Evolutionary conservation across 2,329 filamentous ascomycete species (phyloP), one percentile per base, ranked within the genome.

Genomic region (Pseudogymnoascus sp.): DNA sequence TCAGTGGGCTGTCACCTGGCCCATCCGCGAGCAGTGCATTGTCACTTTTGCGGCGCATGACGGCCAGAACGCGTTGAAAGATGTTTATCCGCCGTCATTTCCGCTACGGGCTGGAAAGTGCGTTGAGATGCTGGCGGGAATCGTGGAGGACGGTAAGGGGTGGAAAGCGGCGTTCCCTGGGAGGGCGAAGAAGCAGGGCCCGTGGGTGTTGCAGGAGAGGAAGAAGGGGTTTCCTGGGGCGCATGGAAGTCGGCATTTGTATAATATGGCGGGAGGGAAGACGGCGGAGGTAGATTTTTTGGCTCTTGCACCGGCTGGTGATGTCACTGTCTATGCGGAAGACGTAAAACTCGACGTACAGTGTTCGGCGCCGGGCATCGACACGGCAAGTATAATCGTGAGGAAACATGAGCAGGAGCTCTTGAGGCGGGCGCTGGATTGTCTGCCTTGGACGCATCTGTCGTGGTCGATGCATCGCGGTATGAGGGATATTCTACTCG

Each of bases 401-500:
- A 64, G 66, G 4, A 22, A 64, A 12, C 41, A n/a, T 6, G 69
- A 71, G 61, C 55, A 66, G 25, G n/a, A 36, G 4, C 30, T 73
- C 3, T 33, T 74, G 4, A 62, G 33, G 5, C 64, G 67, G 8
- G 68, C 69, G 5, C 65, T 75, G 4, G 72, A 74, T 61, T 67
- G 64, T 58, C 65, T 74, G 11, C 73, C 73, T 25, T 75, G 73
- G 73, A 68, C 67, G 3, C 65, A 65, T 30, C 64, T 75, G 8
- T 71, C 71, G 2, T 74, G 72, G 73, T 73, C 72, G 49, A 58
- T 71, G 49, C 72, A 74, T 63, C 70, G 72, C 4, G 73, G 72
- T 0, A 60, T 74, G 60, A 67, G 67, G 11, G 72, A 73, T 64
- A 52, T 74, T 14, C 66, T 74, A 0, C 63, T 72, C 12, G 71